Evolutionary conservation across 1,284 basidiomycete genomes (phyloP), one percentile per base, ranked within the genome.

Genomic region (Neotropicomus parvogracilis): DNA sequence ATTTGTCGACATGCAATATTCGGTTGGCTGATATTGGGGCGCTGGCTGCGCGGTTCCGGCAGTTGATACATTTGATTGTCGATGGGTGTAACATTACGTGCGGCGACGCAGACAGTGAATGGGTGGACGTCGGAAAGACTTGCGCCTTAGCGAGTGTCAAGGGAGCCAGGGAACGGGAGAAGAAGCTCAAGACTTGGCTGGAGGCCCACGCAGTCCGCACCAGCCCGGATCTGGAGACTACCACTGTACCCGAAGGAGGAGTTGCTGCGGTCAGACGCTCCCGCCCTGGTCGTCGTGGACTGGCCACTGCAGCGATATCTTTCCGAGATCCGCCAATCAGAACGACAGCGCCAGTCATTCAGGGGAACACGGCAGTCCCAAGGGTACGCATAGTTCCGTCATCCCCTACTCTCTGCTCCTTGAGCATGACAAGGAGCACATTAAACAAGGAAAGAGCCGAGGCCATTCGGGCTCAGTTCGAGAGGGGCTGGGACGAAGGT

Each of bases 401-500:
- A 6, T 41, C 60, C 3, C 72, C 77, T 14, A 59, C 62, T 2
- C 56, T 80, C 8, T 49, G 57, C 27, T 70, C 72, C 5, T 49
- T 80, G 21, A 67, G 72, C 19, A 66, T 71, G n/a, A 75, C 71
- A 3, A 59, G 69, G 3, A 54, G 64, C 6, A 51, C 52, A 12
- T 56, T 70, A 16, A 56, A 62, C 21, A 53, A 60, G 13, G 66
- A 70, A 11, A 68, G 59, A 36, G 71, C 74, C 37, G 59, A 56
- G 9, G 57, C 54, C 14, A 63, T 81, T 46, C 68, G 72, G 13
- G 59, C 59, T 5, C 74, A 78, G 53, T 88, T 85, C 56, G 71
- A 73, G 59, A 69, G 64, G 28, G 84, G 83, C 9, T 86, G 83
- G 83, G 63, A 63, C 3, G 74, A 78, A 50, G 83, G 82, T 9